phyloP scores from a whole-genome alignment of 2,329 filamentous ascomycete species.

The Aureobasidium sp. region DNA sequence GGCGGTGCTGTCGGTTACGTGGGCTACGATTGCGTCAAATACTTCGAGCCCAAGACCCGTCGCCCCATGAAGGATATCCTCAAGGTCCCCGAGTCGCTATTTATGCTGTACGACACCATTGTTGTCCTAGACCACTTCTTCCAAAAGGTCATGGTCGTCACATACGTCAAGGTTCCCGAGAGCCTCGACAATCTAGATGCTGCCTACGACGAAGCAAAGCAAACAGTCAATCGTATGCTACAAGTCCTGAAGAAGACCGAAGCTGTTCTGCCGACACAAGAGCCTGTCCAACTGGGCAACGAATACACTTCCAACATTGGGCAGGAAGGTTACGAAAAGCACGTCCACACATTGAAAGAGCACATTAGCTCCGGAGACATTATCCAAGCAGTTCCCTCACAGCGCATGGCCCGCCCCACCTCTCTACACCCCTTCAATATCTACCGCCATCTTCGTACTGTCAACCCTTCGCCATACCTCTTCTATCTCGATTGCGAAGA shows the following conservation, averaged over 20 bases:
- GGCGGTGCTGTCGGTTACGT: constrained; percentile 95
- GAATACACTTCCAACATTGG: constrained; percentile 91
- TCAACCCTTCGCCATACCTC: constrained; percentile 94
- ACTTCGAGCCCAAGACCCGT: constrained; percentile 96
- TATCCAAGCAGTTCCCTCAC: constrained; percentile 93
- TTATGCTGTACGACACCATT: constrained; percentile 95
- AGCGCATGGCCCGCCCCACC: constrained; percentile 84
- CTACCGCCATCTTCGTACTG: constrained; percentile 89
- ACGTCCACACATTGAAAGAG: constrained; percentile 77
- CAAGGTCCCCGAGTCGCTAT: constrained; percentile 82
- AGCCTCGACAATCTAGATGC: constrained; percentile 47
- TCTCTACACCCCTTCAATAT: constrained; percentile 95
- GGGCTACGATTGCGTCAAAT: constrained; percentile 92
- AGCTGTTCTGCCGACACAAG: constrained; percentile 57
- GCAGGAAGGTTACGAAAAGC: constrained; percentile 76
- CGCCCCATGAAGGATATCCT: constrained; percentile 75
- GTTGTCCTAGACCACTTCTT: constrained; percentile 93
- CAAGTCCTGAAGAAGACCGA: constrained; percentile 64
- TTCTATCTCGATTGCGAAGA: constrained; percentile 90
- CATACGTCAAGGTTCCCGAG: constrained; percentile 65
- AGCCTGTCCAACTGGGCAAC: constrained; percentile 61
- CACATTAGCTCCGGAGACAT: constrained; percentile 91
- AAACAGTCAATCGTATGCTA: constrained; percentile 58
- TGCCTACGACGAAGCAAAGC: constrained; percentile 61
- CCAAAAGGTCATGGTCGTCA: constrained; percentile 86